phyloP scores from a whole-genome alignment of 176 grass and related monocot genomes.

The Canna indica region DNA sequence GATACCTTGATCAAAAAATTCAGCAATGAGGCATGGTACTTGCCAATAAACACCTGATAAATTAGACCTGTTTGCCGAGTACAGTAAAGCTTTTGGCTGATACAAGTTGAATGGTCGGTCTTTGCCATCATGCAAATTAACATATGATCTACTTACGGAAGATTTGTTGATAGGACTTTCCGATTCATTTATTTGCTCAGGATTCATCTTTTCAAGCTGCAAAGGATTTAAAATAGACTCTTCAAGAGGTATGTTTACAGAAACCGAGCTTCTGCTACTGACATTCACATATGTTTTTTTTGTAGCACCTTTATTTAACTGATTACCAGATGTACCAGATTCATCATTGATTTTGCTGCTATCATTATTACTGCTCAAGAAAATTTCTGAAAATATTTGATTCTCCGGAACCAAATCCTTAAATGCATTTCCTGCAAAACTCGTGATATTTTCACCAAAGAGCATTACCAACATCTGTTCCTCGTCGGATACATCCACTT shows the following conservation, averaged over 20 bases:
- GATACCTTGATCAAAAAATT: slow-evolving; percentile 48
- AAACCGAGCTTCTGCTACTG: not conserved
- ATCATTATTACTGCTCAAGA: slow-evolving; percentile 2
- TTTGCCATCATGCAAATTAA: not conserved
- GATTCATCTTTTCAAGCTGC: not conserved
- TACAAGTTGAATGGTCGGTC: not conserved
- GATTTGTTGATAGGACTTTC: not conserved
- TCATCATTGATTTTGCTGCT: not conserved
- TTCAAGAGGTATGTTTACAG: not conserved
- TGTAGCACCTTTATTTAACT: not conserved
- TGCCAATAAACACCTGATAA: not conserved
- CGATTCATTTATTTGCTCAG: not conserved
- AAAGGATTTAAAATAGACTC: not conserved
- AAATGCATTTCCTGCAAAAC: slow-evolving; percentile 30
- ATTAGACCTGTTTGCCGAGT: not conserved
- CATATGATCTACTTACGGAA: not conserved
- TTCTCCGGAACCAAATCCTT: slow-evolving; percentile 42
- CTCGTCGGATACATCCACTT: too few relatives aligned
- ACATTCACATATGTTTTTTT: not conserved
- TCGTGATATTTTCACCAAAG: slow-evolving; percentile 41
- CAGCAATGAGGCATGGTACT: slow-evolving; percentile 38
- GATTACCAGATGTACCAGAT: not conserved
- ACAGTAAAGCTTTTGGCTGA: not conserved
- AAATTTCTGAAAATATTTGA: slow-evolving; percentile 39
- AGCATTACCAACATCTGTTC: slow-evolving; percentile 37